Evolutionary conservation across 2,329 filamentous ascomycete genomes (phyloP), one percentile per base, ranked within the genome.

Genomic region (Tetracladium maxilliforme): DNA sequence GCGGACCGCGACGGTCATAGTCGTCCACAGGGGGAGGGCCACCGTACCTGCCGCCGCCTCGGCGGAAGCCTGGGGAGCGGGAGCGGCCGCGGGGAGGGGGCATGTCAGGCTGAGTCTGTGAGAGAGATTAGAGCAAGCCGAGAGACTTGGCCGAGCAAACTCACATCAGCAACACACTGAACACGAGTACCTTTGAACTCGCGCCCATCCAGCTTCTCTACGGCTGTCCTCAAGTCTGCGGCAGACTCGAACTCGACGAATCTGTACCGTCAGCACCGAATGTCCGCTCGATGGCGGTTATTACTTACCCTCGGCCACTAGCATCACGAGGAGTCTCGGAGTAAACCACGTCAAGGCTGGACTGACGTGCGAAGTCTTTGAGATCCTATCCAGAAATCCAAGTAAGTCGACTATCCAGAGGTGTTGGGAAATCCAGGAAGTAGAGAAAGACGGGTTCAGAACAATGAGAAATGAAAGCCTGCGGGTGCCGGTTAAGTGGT

Each of bases 241-340:
- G 79, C 79, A 33, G 83, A 92, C 57, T 98, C 90, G 45, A 94
- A 98, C 50, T 98, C 90, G 47, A 98, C 87, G 51, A 94, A 95
- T 47, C 29, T 42, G 24, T 28, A 15, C 23, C 14, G 30, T 37
- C 33, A 39, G 14, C 10, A 13, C 18, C 19, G 12, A 23, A n/a
- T 18, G 17, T n/a, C 28, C 19, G 27, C 17, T 16, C 13, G 9
- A 16, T 8, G 6, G 10, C 14, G 12, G 28, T 21, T 20, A 31
- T 23, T 32, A 63, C 78, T 56, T 56, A 93, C 84, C 87, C 87
- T 70, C 80, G 82, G 38, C 84, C 83, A 50, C 92, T 83, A 38
- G 78, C 79, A 49, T 92, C 86, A 44, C 87, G 84, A 42, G 76
- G 78, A 32, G 92, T 92, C 59, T 98, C 90, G 37, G 86, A 94